These are phyloP conservation scores for Sarocladium kiliense DNA, from an alignment of 2,329 filamentous ascomycete species.

Conservation along the genomic window DNA sequence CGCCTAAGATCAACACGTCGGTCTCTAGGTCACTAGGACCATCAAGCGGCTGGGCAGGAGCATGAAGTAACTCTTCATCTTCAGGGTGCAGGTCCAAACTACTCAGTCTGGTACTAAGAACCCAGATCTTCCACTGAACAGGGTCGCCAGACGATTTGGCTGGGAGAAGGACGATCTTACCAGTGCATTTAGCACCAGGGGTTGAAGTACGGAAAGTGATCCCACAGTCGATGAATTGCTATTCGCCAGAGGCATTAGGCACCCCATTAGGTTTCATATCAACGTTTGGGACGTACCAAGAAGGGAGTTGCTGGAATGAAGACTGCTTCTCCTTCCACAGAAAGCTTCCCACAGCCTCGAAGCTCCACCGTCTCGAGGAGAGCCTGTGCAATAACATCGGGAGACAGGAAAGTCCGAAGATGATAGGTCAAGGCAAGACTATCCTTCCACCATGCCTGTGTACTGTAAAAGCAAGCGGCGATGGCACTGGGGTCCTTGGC, in stretches of 20 bases:
- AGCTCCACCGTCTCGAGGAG: slow-evolving; percentile 17
- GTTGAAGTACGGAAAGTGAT: slow-evolving; percentile 25
- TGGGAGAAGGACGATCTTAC: slow-evolving; percentile 26
- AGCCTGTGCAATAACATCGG: slow-evolving; percentile 18
- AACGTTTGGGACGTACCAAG: slow-evolving; percentile 10
- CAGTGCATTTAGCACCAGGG: slow-evolving; percentile 24
- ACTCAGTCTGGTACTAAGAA: slow-evolving; percentile 23
- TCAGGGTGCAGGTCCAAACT: slow-evolving; percentile 20
- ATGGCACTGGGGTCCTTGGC: slow-evolving; percentile 17
- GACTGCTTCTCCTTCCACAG: neutral
- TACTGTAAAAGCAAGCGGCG: slow-evolving; percentile 21
- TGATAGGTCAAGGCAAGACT: slow-evolving; percentile 30
- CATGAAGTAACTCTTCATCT: slow-evolving; percentile 18
- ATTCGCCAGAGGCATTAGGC: too few relatives aligned
- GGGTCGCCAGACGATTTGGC: neutral
- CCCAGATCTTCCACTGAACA: slow-evolving; percentile 29
- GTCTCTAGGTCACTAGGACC: slow-evolving; percentile 18
- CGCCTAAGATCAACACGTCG: slow-evolving; percentile 28
- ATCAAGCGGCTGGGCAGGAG: slow-evolving; percentile 14
- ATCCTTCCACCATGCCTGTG: slow-evolving; percentile 32
- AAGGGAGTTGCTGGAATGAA: slow-evolving; percentile 9
- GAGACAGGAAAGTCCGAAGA: slow-evolving; percentile 25
- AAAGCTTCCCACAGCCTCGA: slow-evolving; percentile 12
- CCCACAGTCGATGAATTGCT: slow-evolving; percentile 5
- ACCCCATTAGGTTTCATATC: too few relatives aligned